Conservation (phyloP, 2,329 filamentous ascomycete genomes). For the Exophiala viscosa region DNA sequence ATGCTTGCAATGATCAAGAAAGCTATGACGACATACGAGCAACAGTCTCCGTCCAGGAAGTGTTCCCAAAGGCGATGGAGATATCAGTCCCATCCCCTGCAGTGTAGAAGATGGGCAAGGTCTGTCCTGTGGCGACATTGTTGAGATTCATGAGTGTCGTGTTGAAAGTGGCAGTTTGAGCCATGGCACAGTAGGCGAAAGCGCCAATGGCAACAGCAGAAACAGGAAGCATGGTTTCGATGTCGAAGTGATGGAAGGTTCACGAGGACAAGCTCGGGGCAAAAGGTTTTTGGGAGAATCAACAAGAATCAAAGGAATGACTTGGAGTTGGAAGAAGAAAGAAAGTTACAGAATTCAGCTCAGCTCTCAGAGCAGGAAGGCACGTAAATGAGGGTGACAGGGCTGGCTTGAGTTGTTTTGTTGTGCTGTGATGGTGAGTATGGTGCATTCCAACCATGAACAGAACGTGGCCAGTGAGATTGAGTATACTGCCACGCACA, state of each 20-base stretch:
- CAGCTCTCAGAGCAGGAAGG: neutral
- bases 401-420: slow-evolving; percentile 4
- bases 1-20: neutral
- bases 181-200: slow-evolving; percentile 19
- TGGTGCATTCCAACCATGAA: slow-evolving; percentile 5
- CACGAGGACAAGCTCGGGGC: too few relatives aligned
- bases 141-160: slow-evolving; percentile 17
- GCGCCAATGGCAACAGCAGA: slow-evolving; percentile 14
- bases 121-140: slow-evolving; percentile 18
- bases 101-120: slow-evolving; percentile 22
- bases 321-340: neutral
- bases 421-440: neutral
- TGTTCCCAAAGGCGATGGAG: slow-evolving; percentile 22
- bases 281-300: neutral
- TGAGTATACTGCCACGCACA: neutral
- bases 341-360: slow-evolving; percentile 1
- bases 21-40: slow-evolving; percentile 17
- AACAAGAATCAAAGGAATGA: slow-evolving; percentile 9
- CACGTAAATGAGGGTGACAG: slow-evolving; percentile 9
- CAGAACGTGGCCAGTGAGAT: too few relatives aligned
- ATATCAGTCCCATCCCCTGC: slow-evolving; percentile 19
- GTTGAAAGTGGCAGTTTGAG: slow-evolving; percentile 18
- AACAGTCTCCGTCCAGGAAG: slow-evolving; percentile 15
- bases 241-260: neutral
- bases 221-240: slow-evolving; percentile 4